These are phyloP conservation scores for Chaetomium tenue DNA, from an alignment of 495 filamentous ascomycete species.

Conservation along the genomic window DNA sequence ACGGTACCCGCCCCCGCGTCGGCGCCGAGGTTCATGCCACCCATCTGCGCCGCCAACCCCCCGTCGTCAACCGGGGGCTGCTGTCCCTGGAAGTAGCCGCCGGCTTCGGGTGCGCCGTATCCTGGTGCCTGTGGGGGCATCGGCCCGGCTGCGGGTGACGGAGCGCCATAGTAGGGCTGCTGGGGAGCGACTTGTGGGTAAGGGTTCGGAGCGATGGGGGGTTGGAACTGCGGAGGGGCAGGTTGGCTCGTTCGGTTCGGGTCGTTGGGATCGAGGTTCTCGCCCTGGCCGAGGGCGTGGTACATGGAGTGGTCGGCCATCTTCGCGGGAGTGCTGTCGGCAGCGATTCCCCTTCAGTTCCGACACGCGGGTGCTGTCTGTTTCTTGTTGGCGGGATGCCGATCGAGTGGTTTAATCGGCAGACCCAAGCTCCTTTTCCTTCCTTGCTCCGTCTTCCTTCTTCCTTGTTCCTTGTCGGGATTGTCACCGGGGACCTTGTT, in stretches of 20 bases:
- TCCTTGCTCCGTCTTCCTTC: background rate
- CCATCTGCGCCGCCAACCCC: slow-evolving; percentile 82
- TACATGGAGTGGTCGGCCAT: slow-evolving; percentile 81
- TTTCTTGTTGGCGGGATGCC: slow-evolving; percentile 3
- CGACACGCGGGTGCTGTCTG: background rate
- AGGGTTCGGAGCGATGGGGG: slow-evolving; percentile 47
- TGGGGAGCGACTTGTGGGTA: slow-evolving; percentile 60
- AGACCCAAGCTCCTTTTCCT: no score
- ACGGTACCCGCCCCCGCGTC: slow-evolving; percentile 51
- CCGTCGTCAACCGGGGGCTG: slow-evolving; percentile 44
- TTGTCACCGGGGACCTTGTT: slow-evolving; percentile 27
- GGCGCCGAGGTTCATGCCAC: slow-evolving; percentile 68
- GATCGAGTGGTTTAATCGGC: slow-evolving; percentile 2
- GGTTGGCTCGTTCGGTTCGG: slow-evolving; percentile 57
- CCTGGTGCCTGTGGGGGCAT: slow-evolving; percentile 38
- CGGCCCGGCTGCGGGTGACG: slow-evolving; percentile 35
- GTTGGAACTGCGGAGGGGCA: slow-evolving; percentile 58
- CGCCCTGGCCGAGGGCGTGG: slow-evolving; percentile 65
- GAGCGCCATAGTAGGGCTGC: slow-evolving; percentile 44
- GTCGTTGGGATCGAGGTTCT: slow-evolving; percentile 60
- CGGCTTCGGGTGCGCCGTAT: slow-evolving; percentile 37
- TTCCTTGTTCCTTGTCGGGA: background rate
- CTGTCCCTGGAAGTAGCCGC: slow-evolving; percentile 35
- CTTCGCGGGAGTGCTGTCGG: background rate
- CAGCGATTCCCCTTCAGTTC: slow-evolving; percentile 1